Conservation (phyloP, 768 basidiomycete species). For the Stropharia rugosoannulata region DNA sequence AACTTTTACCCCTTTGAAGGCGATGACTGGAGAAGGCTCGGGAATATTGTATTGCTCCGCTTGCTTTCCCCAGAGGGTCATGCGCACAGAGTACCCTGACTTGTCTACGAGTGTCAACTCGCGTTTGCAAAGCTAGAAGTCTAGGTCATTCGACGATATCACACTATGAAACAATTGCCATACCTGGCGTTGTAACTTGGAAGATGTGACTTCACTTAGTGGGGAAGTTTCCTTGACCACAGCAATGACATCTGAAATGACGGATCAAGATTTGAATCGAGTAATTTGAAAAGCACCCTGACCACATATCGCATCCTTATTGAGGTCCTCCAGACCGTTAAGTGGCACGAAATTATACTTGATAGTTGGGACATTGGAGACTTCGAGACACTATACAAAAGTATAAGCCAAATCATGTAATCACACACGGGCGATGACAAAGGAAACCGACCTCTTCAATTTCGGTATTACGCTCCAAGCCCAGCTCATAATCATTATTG, state of each 20-base stretch:
- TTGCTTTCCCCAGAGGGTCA: slow-evolving; percentile 96
- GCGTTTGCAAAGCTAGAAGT: slow-evolving; percentile 74
- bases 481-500: slow-evolving; percentile 90
- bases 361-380: slow-evolving; percentile 71
- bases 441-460: slow-evolving; percentile 67
- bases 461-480: slow-evolving; percentile 79
- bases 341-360: slow-evolving; percentile 83
- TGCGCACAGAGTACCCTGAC: slow-evolving; percentile 70
- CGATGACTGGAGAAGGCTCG: slow-evolving; percentile 68
- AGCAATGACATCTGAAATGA: slow-evolving; percentile 74
- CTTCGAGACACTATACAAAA: slow-evolving; percentile 72
- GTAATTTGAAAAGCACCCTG: slow-evolving; percentile 21
- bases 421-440: neutral
- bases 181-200: slow-evolving; percentile 69
- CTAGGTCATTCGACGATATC: neutral
- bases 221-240: slow-evolving; percentile 79
- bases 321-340: slow-evolving; percentile 53
- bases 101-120: slow-evolving; percentile 88
- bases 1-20: slow-evolving; percentile 93
- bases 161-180: slow-evolving; percentile 1
- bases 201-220: slow-evolving; percentile 70
- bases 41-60: slow-evolving; percentile 73
- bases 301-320: slow-evolving; percentile 88
- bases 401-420: neutral
- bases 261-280: slow-evolving; percentile 7